Evolutionary conservation across 805 yeast species (phyloP).

Genomic region (Saturnispora quitensis): DNA sequence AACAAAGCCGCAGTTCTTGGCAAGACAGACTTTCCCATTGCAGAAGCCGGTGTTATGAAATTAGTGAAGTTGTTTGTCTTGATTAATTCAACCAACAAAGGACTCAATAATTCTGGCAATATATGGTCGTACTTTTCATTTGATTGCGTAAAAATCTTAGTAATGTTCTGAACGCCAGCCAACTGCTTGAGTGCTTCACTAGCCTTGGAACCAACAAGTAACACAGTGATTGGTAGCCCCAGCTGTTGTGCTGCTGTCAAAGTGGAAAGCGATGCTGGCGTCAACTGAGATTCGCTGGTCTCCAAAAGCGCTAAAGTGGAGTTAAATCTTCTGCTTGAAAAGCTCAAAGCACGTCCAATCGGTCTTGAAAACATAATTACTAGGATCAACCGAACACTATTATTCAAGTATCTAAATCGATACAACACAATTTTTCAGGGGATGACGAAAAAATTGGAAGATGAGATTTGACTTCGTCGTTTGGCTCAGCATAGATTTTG

Average conservation of each 20-base stretch:
- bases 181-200: constrained; percentile 40
- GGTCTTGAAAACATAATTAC: constrained; percentile 4
- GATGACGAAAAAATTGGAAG: not conserved
- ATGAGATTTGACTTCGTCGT: not conserved
- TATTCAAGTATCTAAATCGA: not conserved
- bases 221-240: constrained; percentile 73
- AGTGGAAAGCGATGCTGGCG: constrained; percentile 64
- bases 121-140: constrained; percentile 54
- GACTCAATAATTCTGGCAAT: constrained; percentile 74
- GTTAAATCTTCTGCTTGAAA: constrained; percentile 25
- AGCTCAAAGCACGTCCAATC: not conserved
- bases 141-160: constrained; percentile 49
- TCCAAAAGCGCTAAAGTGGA: constrained; percentile 71
- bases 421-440: not conserved
- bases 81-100: constrained; percentile 46
- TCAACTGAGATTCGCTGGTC: constrained; percentile 41
- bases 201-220: constrained; percentile 60
- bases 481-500: not conserved
- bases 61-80: constrained; percentile 32
- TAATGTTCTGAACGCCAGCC: constrained; percentile 43
- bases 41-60: constrained; percentile 67
- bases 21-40: constrained; percentile 76
- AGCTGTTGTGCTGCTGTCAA: constrained; percentile 69
- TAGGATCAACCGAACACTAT: not conserved
- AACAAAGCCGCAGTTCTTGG: constrained; percentile 83